Evolutionary conservation across 495 filamentous ascomycete species (phyloP), one percentile per base, ranked within the genome.

Genomic region (Xeromyces bisporus): DNA sequence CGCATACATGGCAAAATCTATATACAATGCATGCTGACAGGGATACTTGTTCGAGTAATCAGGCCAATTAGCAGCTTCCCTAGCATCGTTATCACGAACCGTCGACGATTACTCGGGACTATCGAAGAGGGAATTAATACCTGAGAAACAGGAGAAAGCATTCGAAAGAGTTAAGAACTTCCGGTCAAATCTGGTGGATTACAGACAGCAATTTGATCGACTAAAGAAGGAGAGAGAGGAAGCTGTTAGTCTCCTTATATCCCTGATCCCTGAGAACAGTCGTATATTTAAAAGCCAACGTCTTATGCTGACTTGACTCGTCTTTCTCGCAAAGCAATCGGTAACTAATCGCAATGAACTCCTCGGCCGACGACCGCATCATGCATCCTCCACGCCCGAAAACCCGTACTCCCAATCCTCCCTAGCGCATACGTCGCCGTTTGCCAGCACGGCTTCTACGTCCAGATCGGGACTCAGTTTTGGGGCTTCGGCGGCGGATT

Each of bases 51-150:
- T n/a, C 26, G 11, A 15, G 7, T 26, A 31, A 28, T 12, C 41
- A 65, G 76, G 79, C 46, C 80, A 85, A 51, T 73, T 87, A 41
- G 81, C 80, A 15, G 83, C 81, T 13, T 89, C 85, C 1, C 61
- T 99, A 0, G 81, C 86, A 4, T 79, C 85, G 32, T 76, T 96
- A 50, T 71, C 80, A 18, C 79, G 87, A 30, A 96, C 89, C 0
- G 66, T 99, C 29, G 89, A 94, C 59, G 82, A 93, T 46, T 99
- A 99, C 62, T 70, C 77, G 28, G 64, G 68, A 14, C 71, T 91
- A 21, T 79, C 86, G 1, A 81, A 83, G 47, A 77, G 79, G 36
- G 89, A 99, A 55, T 68, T 89, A 29, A 80, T 86, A 34, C 68
- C 75, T 0, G 69, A 74, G 18, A 96, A 93, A 51, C 77, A 91